A percentile compares a stretch with the other conserved stretches of the same genome.
These are phyloP conservation scores for Amanita thiersii DNA, from an alignment of 768 basidiomycete genomes.

Conservation along the genomic window DNA sequence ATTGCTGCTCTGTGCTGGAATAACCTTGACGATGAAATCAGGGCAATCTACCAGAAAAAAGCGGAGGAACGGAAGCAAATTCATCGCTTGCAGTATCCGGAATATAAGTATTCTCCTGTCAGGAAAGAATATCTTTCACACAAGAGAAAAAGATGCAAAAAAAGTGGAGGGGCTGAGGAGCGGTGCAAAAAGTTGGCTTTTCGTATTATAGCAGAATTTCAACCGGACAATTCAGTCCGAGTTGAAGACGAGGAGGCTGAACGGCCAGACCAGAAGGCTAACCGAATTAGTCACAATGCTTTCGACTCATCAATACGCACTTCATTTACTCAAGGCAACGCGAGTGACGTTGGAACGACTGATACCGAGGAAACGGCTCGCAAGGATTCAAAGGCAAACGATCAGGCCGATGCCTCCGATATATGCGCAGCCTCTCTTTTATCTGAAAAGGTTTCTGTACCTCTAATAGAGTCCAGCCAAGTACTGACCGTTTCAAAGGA, in stretches of 20 bases:
- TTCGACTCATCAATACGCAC: no score
- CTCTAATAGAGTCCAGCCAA: neutral
- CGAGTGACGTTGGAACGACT: neutral
- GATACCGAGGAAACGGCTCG: neutral
- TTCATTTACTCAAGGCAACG: neutral
- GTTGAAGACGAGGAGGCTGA: conserved; percentile 13
- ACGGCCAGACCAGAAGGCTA: neutral
- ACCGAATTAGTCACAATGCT: no score
- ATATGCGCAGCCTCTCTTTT: no score
- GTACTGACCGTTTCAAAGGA: neutral
- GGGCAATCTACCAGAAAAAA: conserved; percentile 29
- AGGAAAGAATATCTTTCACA: conserved; percentile 19
- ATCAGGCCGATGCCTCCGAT: no score
- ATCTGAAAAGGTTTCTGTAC: neutral
- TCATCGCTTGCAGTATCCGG: conserved; percentile 41
- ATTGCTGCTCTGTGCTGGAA: conserved; percentile 62
- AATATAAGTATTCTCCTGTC: conserved; percentile 49
- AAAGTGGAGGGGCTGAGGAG: conserved; percentile 22
- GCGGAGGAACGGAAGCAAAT: conserved; percentile 37
- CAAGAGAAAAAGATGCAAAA: conserved; percentile 23
- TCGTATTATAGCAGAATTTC: conserved; percentile 24
- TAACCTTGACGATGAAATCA: conserved; percentile 31
- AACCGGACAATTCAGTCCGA: conserved; percentile 19
- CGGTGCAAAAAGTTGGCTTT: conserved; percentile 27
- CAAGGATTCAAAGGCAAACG: no score